These are phyloP conservation scores for Flaveria bidentis DNA, from an alignment of 129 eudicot species.

Conservation along the genomic window DNA sequence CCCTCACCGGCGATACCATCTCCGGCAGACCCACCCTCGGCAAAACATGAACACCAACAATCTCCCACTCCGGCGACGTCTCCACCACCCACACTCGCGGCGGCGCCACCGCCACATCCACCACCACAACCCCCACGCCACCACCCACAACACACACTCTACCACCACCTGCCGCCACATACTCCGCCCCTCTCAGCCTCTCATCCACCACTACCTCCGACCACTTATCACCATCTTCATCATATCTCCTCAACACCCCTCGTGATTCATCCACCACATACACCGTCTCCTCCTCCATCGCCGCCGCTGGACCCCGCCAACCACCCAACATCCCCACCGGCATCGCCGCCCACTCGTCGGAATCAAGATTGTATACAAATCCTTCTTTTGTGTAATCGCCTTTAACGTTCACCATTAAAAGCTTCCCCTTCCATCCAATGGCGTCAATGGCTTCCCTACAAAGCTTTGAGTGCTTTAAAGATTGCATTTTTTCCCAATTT, in stretches of 20 bases:
- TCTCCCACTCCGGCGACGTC: slow-evolving; percentile 48
- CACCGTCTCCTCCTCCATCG: slow-evolving; percentile 58
- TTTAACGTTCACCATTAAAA: slow-evolving; percentile 77
- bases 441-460: slow-evolving; percentile 77
- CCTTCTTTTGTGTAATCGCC: slow-evolving; percentile 76
- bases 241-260: slow-evolving; percentile 59
- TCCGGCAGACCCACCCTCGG: slow-evolving; percentile 58
- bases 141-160: slow-evolving; percentile 42
- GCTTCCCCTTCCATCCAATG: slow-evolving; percentile 56
- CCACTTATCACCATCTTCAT: slow-evolving; percentile 54
- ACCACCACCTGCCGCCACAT: slow-evolving; percentile 57
- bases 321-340: slow-evolving; percentile 71
- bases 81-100: slow-evolving; percentile 52
- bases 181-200: slow-evolving; percentile 60
- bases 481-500: slow-evolving; percentile 45
- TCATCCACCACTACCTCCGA: slow-evolving; percentile 40
- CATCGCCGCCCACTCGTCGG: slow-evolving; percentile 67
- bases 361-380: slow-evolving; percentile 43
- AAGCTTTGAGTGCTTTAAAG: slow-evolving; percentile 47
- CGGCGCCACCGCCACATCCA: slow-evolving; percentile 61
- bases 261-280: slow-evolving; percentile 60
- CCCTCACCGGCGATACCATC: slow-evolving; percentile 1
- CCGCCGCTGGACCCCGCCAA: slow-evolving; percentile 84
- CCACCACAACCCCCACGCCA: slow-evolving; percentile 47
- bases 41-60: slow-evolving; percentile 53